Conservation (phyloP, 192 early-diverging fungal genomes). For the Physocladia obscura region DNA sequence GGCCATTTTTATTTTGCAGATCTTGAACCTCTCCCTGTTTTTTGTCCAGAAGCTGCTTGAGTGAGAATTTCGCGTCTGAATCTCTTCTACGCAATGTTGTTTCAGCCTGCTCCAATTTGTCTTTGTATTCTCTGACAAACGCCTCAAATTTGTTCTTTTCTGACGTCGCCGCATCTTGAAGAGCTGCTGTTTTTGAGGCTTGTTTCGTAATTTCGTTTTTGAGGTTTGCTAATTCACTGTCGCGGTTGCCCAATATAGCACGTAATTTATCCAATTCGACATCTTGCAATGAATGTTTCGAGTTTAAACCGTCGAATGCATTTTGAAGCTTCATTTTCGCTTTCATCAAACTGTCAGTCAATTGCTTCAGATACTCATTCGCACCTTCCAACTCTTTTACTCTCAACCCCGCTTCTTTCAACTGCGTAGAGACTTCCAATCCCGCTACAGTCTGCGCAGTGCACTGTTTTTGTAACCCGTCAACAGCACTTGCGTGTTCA, state of each 20-base stretch:
- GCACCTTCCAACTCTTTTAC: constrained; percentile 29
- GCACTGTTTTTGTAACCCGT: constrained; percentile 4
- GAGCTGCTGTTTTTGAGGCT: neutral
- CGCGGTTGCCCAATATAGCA: neutral
- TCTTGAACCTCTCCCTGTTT: neutral
- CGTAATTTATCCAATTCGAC: neutral
- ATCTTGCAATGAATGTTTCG: neutral
- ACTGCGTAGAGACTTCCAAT: neutral
- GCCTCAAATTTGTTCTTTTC: neutral
- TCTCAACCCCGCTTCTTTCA: neutral
- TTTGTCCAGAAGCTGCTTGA: neutral
- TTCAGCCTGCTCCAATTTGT: neutral
- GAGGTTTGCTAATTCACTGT: neutral
- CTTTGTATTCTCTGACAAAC: neutral
- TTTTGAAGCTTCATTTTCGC: constrained; percentile 33
- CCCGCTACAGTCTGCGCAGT: neutral
- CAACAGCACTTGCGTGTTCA: constrained; percentile 12
- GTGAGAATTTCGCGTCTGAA: neutral
- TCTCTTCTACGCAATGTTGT: neutral
- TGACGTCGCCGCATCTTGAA: neutral
- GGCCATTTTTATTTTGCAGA: neutral
- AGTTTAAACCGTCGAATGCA: constrained; percentile 24
- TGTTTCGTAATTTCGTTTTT: neutral
- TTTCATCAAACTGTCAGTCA: constrained; percentile 23
- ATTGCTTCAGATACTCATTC: constrained; percentile 20